Evolutionary conservation across 1,284 basidiomycete species (phyloP).

Genomic region (Heterobasidion parviporum): DNA sequence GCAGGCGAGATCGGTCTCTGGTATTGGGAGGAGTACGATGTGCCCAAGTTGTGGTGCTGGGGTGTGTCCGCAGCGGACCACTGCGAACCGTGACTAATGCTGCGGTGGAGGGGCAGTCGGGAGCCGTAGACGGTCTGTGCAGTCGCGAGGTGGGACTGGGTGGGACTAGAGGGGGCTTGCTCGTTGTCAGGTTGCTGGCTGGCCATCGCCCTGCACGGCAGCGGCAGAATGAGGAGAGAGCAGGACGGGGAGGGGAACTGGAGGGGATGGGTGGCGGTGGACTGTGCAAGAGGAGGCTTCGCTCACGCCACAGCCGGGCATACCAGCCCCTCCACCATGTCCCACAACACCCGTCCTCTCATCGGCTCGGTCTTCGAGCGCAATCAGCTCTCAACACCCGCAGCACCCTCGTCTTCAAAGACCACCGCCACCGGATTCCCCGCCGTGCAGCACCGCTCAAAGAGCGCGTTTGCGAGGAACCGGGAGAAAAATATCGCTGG

Average conservation of each 20-base stretch:
- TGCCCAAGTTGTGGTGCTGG: conserved; percentile 55
- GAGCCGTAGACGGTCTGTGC: neutral
- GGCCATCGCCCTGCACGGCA: neutral
- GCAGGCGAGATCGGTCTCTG: conserved; percentile 32
- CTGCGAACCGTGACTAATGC: conserved; percentile 42
- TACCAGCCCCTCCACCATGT: no score
- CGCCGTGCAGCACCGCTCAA: conserved; percentile 49
- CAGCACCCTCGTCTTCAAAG: conserved; percentile 3
- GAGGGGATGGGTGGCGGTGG: no score
- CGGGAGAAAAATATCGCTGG: conserved; percentile 25
- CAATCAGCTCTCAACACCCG: neutral
- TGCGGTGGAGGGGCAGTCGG: conserved; percentile 34
- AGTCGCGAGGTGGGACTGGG: neutral
- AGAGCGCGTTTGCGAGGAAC: conserved; percentile 49
- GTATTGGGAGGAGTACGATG: conserved; percentile 43
- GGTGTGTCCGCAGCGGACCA: conserved; percentile 51
- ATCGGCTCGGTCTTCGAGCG: conserved; percentile 14
- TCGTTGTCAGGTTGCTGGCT: neutral
- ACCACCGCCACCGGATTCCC: conserved; percentile 41
- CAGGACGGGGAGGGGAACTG: no score
- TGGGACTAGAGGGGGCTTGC: neutral
- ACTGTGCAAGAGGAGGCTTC: no score
- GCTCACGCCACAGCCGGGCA: no score
- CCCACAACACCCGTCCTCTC: conserved; percentile 1
- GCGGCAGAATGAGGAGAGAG: no score